Conservation (phyloP, 2,329 filamentous ascomycete species). For the Reticulascus tulasneorum region DNA sequence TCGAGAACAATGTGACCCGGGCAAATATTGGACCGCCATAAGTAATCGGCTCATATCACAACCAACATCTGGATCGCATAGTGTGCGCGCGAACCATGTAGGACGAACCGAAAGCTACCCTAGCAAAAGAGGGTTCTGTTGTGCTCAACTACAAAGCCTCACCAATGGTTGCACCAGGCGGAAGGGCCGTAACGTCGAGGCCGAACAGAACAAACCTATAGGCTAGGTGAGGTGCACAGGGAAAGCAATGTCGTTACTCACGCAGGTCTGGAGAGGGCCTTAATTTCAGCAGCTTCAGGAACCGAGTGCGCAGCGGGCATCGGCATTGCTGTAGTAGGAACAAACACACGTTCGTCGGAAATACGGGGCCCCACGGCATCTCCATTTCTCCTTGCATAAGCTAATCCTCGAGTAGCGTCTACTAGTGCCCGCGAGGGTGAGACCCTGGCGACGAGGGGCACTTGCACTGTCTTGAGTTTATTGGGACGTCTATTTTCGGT, state of each 20-base stretch:
- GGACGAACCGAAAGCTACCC: too few species aligned
- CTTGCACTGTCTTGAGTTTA: conserved; percentile 4
- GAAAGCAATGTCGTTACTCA: background rate
- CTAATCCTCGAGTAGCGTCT: background rate
- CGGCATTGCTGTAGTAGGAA: background rate
- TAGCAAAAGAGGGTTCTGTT: background rate
- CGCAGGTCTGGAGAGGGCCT: background rate
- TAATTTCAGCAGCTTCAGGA: background rate
- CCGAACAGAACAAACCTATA: background rate
- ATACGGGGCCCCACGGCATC: too few species aligned
- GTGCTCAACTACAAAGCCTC: background rate
- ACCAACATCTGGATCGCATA: too few species aligned
- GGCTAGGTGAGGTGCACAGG: background rate
- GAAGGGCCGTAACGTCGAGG: too few species aligned
- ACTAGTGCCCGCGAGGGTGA: background rate
- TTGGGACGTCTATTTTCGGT: conserved; percentile 6
- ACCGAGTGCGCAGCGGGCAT: conserved; percentile 3
- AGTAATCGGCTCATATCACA: too few species aligned
- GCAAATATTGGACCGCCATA: too few species aligned
- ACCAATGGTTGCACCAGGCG: background rate
- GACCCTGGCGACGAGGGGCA: background rate
- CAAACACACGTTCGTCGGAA: background rate
- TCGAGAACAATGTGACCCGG: too few species aligned
- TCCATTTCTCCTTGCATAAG: too few species aligned
- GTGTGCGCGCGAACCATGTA: too few species aligned